phyloP scores from a whole-genome alignment of 2,329 filamentous ascomycete species.

The Pseudocercospora cruenta region DNA sequence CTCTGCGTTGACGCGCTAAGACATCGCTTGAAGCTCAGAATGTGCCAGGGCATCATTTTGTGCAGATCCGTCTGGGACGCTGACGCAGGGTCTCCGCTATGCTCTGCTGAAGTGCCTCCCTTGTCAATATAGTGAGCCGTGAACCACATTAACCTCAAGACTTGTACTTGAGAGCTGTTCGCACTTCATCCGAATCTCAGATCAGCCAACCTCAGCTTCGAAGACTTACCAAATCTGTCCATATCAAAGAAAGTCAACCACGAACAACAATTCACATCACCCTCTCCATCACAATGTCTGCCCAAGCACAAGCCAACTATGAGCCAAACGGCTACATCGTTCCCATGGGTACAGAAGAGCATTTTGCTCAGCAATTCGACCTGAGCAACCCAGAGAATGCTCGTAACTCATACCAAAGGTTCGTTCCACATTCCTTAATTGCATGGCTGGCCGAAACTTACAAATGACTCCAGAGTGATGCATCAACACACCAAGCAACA shows the following conservation, averaged over 20 bases:
- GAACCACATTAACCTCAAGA: neutral
- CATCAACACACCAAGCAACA: slow-evolving; percentile 56
- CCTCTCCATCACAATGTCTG: slow-evolving; percentile 30
- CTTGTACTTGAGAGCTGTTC: neutral
- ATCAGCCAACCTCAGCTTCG: neutral
- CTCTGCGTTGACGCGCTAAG: slow-evolving; percentile 14
- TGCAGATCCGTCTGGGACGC: slow-evolving; percentile 20
- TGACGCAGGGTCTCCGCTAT: slow-evolving; percentile 33
- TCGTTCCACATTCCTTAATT: neutral
- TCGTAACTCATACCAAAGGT: slow-evolving; percentile 51
- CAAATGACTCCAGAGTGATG: slow-evolving; percentile 46
- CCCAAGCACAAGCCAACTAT: slow-evolving; percentile 38
- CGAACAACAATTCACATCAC: neutral
- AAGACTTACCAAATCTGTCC: neutral
- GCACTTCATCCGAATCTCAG: neutral
- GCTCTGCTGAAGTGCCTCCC: neutral
- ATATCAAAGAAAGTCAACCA: neutral
- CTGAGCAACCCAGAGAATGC: slow-evolving; percentile 45
- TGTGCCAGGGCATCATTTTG: slow-evolving; percentile 20
- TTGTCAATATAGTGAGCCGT: neutral
- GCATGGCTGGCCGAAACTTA: slow-evolving; percentile 13
- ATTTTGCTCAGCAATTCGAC: slow-evolving; percentile 50
- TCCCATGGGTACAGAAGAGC: slow-evolving; percentile 47
- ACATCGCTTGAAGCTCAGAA: slow-evolving; percentile 9
- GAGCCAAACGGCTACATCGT: slow-evolving; percentile 45